phyloP scores from a whole-genome alignment of 2,329 filamentous ascomycete species.

The Alternaria hordeiaustralica region DNA sequence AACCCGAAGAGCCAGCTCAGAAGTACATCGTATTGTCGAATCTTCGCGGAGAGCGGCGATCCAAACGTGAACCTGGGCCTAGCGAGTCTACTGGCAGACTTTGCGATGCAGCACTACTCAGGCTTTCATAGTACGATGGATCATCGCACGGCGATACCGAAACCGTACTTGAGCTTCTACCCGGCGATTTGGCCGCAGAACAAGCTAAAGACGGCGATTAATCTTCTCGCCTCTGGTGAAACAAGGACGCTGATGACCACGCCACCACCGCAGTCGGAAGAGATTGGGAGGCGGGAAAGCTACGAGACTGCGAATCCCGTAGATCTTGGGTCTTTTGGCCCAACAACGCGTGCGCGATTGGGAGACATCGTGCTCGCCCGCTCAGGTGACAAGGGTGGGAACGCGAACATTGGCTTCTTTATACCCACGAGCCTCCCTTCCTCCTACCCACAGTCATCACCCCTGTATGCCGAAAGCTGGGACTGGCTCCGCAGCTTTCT shows the following conservation, averaged over 20 bases:
- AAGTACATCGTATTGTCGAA: slow-evolving; percentile 42
- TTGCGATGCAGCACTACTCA: slow-evolving; percentile 41
- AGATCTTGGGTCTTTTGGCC: slow-evolving; percentile 28
- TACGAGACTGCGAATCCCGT: slow-evolving; percentile 46
- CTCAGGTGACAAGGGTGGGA: slow-evolving; percentile 49
- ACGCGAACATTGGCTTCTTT: slow-evolving; percentile 48
- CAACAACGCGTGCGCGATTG: slow-evolving; percentile 33
- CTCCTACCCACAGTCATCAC: slow-evolving; percentile 25
- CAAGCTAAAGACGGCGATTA: slow-evolving; percentile 36
- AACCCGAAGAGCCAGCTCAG: slow-evolving; percentile 37
- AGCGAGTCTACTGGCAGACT: slow-evolving; percentile 29
- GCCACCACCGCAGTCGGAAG: neutral
- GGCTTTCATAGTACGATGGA: slow-evolving; percentile 41
- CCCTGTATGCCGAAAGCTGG: slow-evolving; percentile 35
- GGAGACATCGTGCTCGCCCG: slow-evolving; percentile 55
- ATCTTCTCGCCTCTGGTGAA: slow-evolving; percentile 37
- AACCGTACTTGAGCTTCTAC: slow-evolving; percentile 43
- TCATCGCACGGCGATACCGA: slow-evolving; percentile 37
- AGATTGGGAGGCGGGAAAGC: slow-evolving; percentile 22
- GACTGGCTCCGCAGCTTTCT: slow-evolving; percentile 42
- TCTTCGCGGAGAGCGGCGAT: slow-evolving; percentile 39
- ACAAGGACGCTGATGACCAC: neutral
- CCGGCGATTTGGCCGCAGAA: slow-evolving; percentile 38
- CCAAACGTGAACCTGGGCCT: slow-evolving; percentile 29
- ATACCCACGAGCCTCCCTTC: slow-evolving; percentile 41